These are phyloP conservation scores for Russula brevipes DNA, from an alignment of 768 basidiomycete species.

Conservation along the genomic window DNA sequence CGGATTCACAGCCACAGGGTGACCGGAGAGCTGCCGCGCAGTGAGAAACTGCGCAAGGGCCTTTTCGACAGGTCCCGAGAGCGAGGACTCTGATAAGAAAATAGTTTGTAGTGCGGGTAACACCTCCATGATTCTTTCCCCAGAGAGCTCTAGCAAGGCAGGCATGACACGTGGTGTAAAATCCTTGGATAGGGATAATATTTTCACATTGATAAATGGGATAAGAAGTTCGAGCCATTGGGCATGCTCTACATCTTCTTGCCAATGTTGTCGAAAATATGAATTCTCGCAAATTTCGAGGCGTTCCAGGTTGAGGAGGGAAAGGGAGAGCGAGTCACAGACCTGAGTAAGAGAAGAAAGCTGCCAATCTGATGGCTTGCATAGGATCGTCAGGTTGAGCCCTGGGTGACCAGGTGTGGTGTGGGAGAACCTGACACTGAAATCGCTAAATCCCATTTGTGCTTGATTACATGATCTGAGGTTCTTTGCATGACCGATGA, in stretches of 20 bases:
- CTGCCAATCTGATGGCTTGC: background rate
- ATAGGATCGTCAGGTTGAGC: background rate
- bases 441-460: background rate
- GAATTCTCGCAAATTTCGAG: background rate
- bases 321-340: background rate
- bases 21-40: background rate
- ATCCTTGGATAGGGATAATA: background rate
- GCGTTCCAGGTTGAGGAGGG: background rate
- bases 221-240: background rate
- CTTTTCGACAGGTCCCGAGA: background rate
- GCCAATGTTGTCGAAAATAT: background rate
- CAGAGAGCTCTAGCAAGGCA: background rate
- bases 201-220: background rate
- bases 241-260: background rate
- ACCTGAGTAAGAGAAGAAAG: background rate
- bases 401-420: background rate
- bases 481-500: background rate
- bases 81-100: background rate
- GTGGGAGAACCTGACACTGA: background rate
- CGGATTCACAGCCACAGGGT: background rate
- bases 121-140: background rate
- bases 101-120: conserved; percentile 1
- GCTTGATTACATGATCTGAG: background rate
- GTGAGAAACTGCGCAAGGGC: background rate
- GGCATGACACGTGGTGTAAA: background rate